These are phyloP conservation scores for Malus fusca DNA, from an alignment of 306 rosid genomes.

Conservation along the genomic window DNA sequence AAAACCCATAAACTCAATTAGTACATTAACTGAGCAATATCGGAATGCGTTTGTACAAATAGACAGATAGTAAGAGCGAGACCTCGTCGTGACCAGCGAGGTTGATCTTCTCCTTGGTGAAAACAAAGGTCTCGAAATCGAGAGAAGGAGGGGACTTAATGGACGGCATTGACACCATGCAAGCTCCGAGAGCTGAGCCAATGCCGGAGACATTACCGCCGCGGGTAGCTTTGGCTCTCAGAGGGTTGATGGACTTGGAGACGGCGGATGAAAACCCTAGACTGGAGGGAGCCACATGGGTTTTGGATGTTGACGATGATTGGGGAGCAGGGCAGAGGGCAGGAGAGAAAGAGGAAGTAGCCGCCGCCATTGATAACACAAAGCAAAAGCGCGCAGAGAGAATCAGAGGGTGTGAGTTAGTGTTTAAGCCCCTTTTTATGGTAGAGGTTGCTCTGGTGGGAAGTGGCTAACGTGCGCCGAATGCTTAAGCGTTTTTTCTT, in stretches of 20 bases:
- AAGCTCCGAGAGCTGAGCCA: slow-evolving; percentile 53
- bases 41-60: neutral
- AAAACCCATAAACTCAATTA: neutral
- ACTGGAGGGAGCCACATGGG: neutral
- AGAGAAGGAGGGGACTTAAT: slow-evolving; percentile 29
- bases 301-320: slow-evolving; percentile 2
- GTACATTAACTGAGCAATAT: neutral
- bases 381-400: neutral
- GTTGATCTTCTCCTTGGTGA: slow-evolving; percentile 77
- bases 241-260: slow-evolving; percentile 21
- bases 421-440: neutral
- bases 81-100: slow-evolving; percentile 96
- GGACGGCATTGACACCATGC: slow-evolving; percentile 58
- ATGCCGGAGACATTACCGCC: neutral
- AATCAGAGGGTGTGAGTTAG: neutral
- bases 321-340: slow-evolving; percentile 24
- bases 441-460: too few relatives aligned
- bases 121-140: slow-evolving; percentile 70
- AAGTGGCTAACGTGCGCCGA: neutral
- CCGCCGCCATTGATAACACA: slow-evolving; percentile 23
- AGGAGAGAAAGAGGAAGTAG: slow-evolving; percentile 27
- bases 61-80: too few relatives aligned
- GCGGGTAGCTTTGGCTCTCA: slow-evolving; percentile 19
- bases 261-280: slow-evolving; percentile 31
- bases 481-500: neutral